A percentile compares a stretch with the other conserved stretches of the same genome.
phyloP scores from a whole-genome alignment of 352 stramenopile species.

The Pythium insidiosum region DNA sequence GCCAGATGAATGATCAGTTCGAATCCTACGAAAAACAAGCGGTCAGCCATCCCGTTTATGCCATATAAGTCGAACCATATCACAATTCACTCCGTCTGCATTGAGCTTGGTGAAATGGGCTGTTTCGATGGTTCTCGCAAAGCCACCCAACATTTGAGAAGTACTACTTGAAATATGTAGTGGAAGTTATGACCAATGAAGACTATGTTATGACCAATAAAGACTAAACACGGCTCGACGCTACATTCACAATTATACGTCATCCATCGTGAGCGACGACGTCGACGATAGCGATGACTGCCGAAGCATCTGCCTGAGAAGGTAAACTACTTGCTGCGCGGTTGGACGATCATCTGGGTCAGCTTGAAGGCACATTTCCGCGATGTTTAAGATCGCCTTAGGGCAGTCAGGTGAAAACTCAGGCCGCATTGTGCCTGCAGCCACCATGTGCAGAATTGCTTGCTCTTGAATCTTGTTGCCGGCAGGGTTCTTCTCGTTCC shows the following conservation, averaged over 20 bases:
- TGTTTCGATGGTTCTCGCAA: no score
- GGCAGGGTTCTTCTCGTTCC: constrained; percentile 4
- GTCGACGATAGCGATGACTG: constrained; percentile 2
- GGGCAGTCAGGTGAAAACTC: constrained; percentile 12
- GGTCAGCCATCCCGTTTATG: no score
- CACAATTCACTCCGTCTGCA: no score
- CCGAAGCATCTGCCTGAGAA: constrained; percentile 9
- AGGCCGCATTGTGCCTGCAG: constrained; percentile 4
- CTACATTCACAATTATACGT: no score
- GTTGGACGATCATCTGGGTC: constrained; percentile 16
- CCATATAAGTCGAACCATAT: no score
- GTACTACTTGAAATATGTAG: no score
- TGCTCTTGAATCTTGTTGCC: constrained; percentile 7
- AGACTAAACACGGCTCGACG: background rate
- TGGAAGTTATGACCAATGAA: no score
- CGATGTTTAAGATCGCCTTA: constrained; percentile 7
- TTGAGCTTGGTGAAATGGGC: no score
- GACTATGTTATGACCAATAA: background rate
- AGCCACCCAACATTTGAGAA: no score
- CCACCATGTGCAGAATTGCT: constrained; percentile 9
- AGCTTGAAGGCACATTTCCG: constrained; percentile 7
- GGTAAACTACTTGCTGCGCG: constrained; percentile 9
- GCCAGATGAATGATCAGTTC: no score
- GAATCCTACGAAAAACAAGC: no score
- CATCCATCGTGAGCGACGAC: background rate